Evolutionary conservation across 805 yeast species (phyloP).

Genomic region (Yamadazyma sp.): DNA sequence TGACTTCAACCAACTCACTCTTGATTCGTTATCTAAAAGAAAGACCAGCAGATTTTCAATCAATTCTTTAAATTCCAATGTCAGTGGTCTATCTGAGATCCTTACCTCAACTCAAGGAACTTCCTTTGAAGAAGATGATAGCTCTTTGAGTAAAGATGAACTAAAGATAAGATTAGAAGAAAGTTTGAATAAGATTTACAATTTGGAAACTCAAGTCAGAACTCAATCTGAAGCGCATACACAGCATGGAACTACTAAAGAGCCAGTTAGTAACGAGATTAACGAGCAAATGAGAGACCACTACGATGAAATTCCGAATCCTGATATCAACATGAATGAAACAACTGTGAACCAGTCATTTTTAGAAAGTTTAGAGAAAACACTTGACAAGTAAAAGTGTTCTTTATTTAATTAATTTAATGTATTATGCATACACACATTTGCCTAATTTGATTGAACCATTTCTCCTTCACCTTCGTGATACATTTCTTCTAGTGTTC

Average conservation of each 20-base stretch:
- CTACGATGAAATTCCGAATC: background rate
- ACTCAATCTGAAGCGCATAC: background rate
- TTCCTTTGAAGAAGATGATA: slow-evolving; percentile 22
- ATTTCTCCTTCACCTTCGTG: slow-evolving; percentile 56
- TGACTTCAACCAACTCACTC: slow-evolving; percentile 36
- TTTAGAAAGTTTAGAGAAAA: slow-evolving; percentile 20
- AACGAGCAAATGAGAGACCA: slow-evolving; percentile 9
- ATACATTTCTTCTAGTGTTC: slow-evolving; percentile 41
- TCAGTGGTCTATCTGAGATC: slow-evolving; percentile 47
- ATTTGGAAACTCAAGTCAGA: slow-evolving; percentile 9
- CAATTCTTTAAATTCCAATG: slow-evolving; percentile 50
- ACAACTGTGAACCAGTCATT: slow-evolving; percentile 14
- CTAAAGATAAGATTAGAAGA: slow-evolving; percentile 37
- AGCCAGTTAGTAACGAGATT: background rate
- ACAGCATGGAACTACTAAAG: background rate
- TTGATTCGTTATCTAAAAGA: slow-evolving; percentile 33
- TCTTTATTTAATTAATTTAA: background rate
- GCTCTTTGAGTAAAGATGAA: slow-evolving; percentile 31
- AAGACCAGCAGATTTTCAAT: slow-evolving; percentile 52
- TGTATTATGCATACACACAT: background rate
- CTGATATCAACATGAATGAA: slow-evolving; percentile 5
- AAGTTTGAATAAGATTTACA: slow-evolving; percentile 37
- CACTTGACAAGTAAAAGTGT: slow-evolving; percentile 10
- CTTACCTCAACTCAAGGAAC: slow-evolving; percentile 48
- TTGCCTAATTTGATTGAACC: slow-evolving; percentile 16